Conservation (phyloP, 768 basidiomycete genomes). For the Fistulinella prunicolor region DNA sequence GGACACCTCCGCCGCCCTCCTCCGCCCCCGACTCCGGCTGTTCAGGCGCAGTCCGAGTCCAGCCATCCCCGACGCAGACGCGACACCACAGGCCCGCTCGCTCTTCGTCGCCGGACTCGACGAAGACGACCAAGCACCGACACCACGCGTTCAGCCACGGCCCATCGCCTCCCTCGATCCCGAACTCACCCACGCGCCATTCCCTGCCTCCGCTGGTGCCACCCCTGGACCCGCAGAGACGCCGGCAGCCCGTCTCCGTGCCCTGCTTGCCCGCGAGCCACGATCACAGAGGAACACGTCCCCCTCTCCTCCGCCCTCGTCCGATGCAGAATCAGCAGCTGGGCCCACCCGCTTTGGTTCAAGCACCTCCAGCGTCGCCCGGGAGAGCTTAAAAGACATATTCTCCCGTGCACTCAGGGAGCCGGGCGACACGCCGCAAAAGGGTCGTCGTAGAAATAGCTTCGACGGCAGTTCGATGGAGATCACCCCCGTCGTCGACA, state of each 20-base stretch:
- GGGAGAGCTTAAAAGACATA: slow-evolving; percentile 59
- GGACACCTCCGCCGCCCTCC: slow-evolving; percentile 14
- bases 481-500: slow-evolving; percentile 43
- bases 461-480: slow-evolving; percentile 61
- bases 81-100: slow-evolving; percentile 21
- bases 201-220: slow-evolving; percentile 6
- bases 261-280: slow-evolving; percentile 53
- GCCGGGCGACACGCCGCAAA: slow-evolving; percentile 63
- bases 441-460: slow-evolving; percentile 53
- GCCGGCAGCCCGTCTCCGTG: slow-evolving; percentile 62
- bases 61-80: slow-evolving; percentile 12
- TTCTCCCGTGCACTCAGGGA: slow-evolving; percentile 66
- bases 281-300: slow-evolving; percentile 32
- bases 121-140: slow-evolving; percentile 31
- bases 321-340: slow-evolving; percentile 25
- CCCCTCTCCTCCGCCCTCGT: slow-evolving; percentile 22
- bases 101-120: slow-evolving; percentile 13
- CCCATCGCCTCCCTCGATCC: slow-evolving; percentile 17
- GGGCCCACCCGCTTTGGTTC: slow-evolving; percentile 20
- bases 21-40: slow-evolving; percentile 23
- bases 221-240: slow-evolving; percentile 35
- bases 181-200: slow-evolving; percentile 1
- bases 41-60: slow-evolving; percentile 20
- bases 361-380: slow-evolving; percentile 45
- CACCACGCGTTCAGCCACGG: slow-evolving; percentile 25